Conservation (phyloP, 2,329 filamentous ascomycete species). For the Lachnellula occidentalis region DNA sequence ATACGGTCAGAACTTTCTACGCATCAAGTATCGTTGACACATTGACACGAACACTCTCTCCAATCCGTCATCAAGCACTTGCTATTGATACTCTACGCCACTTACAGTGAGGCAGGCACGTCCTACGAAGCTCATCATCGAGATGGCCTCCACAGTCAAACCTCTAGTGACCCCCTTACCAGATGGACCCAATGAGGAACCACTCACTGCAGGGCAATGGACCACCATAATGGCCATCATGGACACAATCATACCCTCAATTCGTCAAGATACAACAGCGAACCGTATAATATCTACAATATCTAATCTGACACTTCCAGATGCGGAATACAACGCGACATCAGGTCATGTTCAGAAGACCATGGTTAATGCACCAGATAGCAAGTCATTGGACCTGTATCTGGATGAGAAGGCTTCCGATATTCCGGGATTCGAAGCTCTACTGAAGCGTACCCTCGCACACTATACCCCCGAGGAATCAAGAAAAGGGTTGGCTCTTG, state of each 20-base stretch:
- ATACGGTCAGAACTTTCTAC: too few relatives aligned
- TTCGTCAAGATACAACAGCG: constrained; percentile 36
- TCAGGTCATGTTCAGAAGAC: constrained; percentile 36
- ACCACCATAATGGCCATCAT: constrained; percentile 47
- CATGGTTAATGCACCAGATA: constrained; percentile 36
- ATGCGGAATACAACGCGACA: constrained; percentile 44
- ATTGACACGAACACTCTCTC: not conserved
- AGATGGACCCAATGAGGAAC: constrained; percentile 28
- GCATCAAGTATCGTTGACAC: too few relatives aligned
- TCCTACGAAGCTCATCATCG: not conserved
- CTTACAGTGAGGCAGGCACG: not conserved
- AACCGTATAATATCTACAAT: constrained; percentile 10
- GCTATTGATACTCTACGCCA: not conserved
- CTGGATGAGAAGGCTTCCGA: constrained; percentile 47
- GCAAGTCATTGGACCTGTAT: constrained; percentile 44
- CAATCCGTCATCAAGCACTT: not conserved
- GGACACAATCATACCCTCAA: constrained; percentile 55
- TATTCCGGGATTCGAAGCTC: constrained; percentile 47
- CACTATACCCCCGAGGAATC: constrained; percentile 22
- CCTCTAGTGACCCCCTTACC: constrained; percentile 24
- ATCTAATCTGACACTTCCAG: constrained; percentile 41
- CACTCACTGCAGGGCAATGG: constrained; percentile 48
- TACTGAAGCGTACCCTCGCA: constrained; percentile 41
- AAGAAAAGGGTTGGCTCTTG: constrained; percentile 22
- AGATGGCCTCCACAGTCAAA: constrained; percentile 8